Percentiles rank a stretch among this genome's conserved stretches.
phyloP scores from a whole-genome alignment of 495 filamentous ascomycete genomes.

The Pyrenula massariospora region DNA sequence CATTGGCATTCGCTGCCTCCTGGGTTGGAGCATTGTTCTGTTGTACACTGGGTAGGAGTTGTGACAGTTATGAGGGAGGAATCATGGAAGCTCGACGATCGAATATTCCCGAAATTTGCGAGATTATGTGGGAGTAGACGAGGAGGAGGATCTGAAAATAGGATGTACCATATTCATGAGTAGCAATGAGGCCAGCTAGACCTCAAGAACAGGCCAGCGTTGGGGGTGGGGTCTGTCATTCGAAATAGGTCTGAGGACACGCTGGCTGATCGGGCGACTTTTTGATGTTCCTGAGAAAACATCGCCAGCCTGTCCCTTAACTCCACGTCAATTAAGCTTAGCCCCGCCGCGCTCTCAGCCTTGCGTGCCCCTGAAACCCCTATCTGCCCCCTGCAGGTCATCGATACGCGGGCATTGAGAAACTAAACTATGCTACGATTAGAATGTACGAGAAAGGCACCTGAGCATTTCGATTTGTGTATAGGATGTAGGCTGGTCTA shows the following conservation, averaged over 20 bases:
- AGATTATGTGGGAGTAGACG: not conserved
- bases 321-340: not conserved
- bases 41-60: not conserved
- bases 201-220: not conserved
- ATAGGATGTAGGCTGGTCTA: no score
- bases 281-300: not conserved
- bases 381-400: no score
- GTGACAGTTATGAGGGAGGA: no score
- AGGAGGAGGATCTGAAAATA: not conserved
- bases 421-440: no score
- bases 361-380: not conserved
- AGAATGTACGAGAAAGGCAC: no score
- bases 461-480: no score
- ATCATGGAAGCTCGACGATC: no score
- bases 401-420: no score
- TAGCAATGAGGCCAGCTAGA: not conserved
- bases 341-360: not conserved
- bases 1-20: slow-evolving; percentile 6
- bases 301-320: not conserved
- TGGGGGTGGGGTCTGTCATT: not conserved
- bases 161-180: not conserved
- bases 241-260: not conserved
- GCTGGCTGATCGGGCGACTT: not conserved
- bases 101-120: no score
- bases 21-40: not conserved